Evolutionary conservation across 2,329 filamentous ascomycete species (phyloP).

Genomic region (Microcyclospora pomicola): DNA sequence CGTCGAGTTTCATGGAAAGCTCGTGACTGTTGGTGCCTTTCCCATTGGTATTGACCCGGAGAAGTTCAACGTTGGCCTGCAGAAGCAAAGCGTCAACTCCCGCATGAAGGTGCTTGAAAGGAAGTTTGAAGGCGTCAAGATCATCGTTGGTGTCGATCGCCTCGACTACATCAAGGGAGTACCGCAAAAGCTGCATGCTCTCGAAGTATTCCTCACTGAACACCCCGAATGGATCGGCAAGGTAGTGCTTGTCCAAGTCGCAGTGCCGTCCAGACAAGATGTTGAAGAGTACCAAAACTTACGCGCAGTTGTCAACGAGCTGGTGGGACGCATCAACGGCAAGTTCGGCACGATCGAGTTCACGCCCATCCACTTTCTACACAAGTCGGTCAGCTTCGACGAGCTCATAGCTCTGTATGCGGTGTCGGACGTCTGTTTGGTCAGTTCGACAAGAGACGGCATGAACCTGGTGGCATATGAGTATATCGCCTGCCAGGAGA

Average conservation of each 20-base stretch:
- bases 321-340: conserved; percentile 93
- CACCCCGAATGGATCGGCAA: conserved; percentile 98
- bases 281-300: conserved; percentile 98
- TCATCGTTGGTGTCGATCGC: conserved; percentile 92
- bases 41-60: conserved; percentile 97
- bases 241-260: conserved; percentile 90
- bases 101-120: conserved; percentile 72
- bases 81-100: conserved; percentile 74
- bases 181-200: conserved; percentile 88
- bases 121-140: conserved; percentile 90
- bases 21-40: conserved; percentile 86
- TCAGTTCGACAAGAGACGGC: conserved; percentile 89
- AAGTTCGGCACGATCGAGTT: conserved; percentile 95
- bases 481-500: conserved; percentile 86
- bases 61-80: conserved; percentile 80
- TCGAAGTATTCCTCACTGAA: conserved; percentile 92
- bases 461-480: conserved; percentile 99
- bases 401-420: conserved; percentile 90
- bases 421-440: conserved; percentile 80
- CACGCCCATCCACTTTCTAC: conserved; percentile 97
- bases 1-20: conserved; percentile 77
- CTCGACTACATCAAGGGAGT: conserved; percentile 99
- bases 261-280: conserved; percentile 85
- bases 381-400: conserved; percentile 89
- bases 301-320: conserved; percentile 86